phyloP scores from a whole-genome alignment of 2,329 filamentous ascomycete genomes.

The Dactylellina leptospora region DNA sequence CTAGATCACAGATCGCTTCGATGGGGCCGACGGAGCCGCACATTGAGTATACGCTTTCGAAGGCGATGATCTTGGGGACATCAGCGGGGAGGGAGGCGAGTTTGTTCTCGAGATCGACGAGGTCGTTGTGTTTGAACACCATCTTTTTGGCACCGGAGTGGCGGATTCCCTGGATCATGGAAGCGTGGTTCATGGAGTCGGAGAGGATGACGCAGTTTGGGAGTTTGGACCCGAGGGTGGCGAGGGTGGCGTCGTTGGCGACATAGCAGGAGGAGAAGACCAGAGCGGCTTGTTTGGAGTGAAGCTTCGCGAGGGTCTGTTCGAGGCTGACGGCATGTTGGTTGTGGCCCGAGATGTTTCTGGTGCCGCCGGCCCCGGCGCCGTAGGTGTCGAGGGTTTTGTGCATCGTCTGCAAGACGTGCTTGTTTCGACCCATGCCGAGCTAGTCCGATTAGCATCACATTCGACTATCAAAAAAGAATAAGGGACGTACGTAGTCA shows the following conservation, averaged over 20 bases:
- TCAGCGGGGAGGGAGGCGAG: conserved; percentile 84
- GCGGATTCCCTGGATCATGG: conserved; percentile 98
- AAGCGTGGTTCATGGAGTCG: conserved; percentile 95
- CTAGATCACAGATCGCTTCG: conserved; percentile 91
- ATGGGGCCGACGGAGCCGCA: conserved; percentile 97
- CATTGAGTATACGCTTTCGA: conserved; percentile 99
- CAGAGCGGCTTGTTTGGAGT: conserved; percentile 88
- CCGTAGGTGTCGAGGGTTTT: conserved; percentile 93
- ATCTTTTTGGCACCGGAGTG: conserved; percentile 97
- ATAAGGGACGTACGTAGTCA: conserved; percentile 70
- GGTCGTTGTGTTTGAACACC: conserved; percentile 98
- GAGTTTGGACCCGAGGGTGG: conserved; percentile 94
- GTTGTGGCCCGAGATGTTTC: conserved; percentile 98
- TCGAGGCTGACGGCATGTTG: conserved; percentile 89
- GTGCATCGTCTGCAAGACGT: conserved; percentile 91
- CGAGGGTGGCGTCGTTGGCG: conserved; percentile 94
- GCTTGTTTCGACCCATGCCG: conserved; percentile 91
- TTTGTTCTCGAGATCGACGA: conserved; percentile 91
- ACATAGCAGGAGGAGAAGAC: conserved; percentile 99
- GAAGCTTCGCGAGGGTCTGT: conserved; percentile 80
- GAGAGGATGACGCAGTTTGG: conserved; percentile 98
- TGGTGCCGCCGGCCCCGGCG: conserved; percentile 90
- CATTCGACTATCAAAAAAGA: not conserved
- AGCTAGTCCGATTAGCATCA: conserved; percentile 62
- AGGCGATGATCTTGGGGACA: conserved; percentile 96